phyloP scores from a whole-genome alignment of 2,329 filamentous ascomycete genomes.

The Rhinocladiella similis region DNA sequence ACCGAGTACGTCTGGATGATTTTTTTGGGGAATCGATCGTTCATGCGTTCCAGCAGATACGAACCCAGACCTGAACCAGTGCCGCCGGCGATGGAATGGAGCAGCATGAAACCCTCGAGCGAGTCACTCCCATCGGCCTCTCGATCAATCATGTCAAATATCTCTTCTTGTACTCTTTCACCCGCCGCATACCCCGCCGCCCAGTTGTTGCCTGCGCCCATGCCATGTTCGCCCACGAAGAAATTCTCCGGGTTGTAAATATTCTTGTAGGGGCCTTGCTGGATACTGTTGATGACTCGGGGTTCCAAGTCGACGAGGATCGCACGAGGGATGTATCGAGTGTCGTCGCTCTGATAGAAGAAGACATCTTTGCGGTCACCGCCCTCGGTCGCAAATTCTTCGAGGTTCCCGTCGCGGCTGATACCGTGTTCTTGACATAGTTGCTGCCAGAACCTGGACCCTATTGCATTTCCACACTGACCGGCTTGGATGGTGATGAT shows the following conservation, averaged over 20 bases:
- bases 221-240: constrained; percentile 90
- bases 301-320: constrained; percentile 96
- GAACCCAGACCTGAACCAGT: constrained; percentile 95
- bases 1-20: constrained; percentile 99
- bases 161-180: constrained; percentile 89
- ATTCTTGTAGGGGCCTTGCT: constrained; percentile 91
- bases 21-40: constrained; percentile 98
- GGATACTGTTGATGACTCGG: constrained; percentile 85
- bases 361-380: constrained; percentile 98
- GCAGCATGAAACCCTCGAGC: constrained; percentile 97
- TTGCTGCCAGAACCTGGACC: constrained; percentile 98
- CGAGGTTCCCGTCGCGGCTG: constrained; percentile 92
- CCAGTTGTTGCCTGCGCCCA: constrained; percentile 97
- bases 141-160: constrained; percentile 99
- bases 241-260: constrained; percentile 99
- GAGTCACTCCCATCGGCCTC: constrained; percentile 98
- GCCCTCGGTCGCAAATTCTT: constrained; percentile 96
- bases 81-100: constrained; percentile 96
- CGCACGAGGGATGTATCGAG: constrained; percentile 92
- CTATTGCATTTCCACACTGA: constrained; percentile 51
- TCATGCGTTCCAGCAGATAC: constrained; percentile 90
- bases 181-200: constrained; percentile 93
- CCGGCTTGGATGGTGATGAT: constrained; percentile 99
- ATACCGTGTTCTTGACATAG: constrained; percentile 98
- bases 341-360: constrained; percentile 99